Evolutionary conservation across 2,329 filamentous ascomycete genomes (phyloP).

Genomic region (Massarina eburnea): DNA sequence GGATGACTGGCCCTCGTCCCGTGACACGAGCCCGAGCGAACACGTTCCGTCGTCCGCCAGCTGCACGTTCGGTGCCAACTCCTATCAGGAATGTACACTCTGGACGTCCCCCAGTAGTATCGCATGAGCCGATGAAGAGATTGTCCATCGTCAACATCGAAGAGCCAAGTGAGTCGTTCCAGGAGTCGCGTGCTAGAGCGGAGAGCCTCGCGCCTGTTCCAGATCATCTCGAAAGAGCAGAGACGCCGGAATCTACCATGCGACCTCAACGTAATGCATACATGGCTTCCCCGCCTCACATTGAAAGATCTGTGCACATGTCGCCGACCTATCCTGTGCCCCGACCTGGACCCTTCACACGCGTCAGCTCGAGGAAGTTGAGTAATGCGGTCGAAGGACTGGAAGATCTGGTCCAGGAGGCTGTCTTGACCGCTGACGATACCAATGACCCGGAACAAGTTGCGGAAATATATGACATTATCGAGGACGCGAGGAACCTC

Average conservation of each 20-base stretch:
- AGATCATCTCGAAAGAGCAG: conserved; percentile 23
- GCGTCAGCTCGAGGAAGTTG: conserved; percentile 17
- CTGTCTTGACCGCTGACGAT: conserved; percentile 40
- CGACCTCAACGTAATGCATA: conserved; percentile 8
- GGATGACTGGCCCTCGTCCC: neutral
- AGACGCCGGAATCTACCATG: conserved; percentile 18
- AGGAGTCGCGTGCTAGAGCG: conserved; percentile 10
- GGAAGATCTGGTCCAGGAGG: conserved; percentile 48
- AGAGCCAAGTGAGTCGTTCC: conserved; percentile 5
- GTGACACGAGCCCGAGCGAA: conserved; percentile 17
- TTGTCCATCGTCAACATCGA: conserved; percentile 15
- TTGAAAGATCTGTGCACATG: conserved; percentile 20
- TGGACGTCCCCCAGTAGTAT: conserved; percentile 1
- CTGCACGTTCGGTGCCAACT: conserved; percentile 3
- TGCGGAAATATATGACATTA: conserved; percentile 43
- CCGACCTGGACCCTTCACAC: conserved; percentile 21
- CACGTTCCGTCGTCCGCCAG: conserved; percentile 12
- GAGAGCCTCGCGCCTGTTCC: conserved; percentile 26
- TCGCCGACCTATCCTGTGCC: conserved; percentile 26
- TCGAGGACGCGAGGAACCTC: conserved; percentile 42
- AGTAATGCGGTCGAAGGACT: conserved; percentile 42
- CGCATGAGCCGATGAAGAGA: conserved; percentile 16
- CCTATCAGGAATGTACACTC: conserved; percentile 4
- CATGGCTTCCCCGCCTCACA: conserved; percentile 11
- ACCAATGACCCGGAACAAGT: conserved; percentile 33